Conservation (phyloP, 2,329 filamentous ascomycete species). For the Ceratocystis ficicola region DNA sequence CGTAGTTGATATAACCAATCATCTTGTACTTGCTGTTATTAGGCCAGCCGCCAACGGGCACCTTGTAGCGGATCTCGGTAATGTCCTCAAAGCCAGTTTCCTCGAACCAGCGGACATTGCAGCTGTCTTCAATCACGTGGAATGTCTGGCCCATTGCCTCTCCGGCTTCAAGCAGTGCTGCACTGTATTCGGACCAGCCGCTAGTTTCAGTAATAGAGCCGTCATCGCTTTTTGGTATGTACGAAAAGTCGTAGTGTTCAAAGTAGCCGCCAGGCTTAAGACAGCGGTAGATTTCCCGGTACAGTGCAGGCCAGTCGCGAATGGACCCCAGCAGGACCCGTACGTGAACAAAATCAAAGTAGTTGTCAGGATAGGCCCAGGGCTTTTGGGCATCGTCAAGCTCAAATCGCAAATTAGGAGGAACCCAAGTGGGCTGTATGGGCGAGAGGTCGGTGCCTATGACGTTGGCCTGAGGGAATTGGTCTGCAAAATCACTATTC, state of each 20-base stretch:
- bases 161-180: constrained; percentile 26
- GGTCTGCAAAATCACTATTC: constrained; percentile 37
- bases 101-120: constrained; percentile 24
- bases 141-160: constrained; percentile 29
- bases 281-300: constrained; percentile 39
- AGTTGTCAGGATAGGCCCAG: constrained; percentile 35
- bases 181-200: constrained; percentile 26
- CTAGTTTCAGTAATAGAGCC: constrained; percentile 26
- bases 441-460: constrained; percentile 47
- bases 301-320: constrained; percentile 42
- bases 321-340: constrained; percentile 41
- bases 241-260: constrained; percentile 32
- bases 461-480: constrained; percentile 35
- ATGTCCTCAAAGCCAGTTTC: constrained; percentile 27
- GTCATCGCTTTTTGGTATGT: constrained; percentile 30
- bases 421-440: constrained; percentile 43
- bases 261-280: constrained; percentile 44
- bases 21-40: constrained; percentile 36
- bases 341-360: constrained; percentile 49
- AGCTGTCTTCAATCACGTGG: constrained; percentile 24
- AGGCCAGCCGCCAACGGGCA: constrained; percentile 37
- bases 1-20: constrained; percentile 32
- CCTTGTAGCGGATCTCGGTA: constrained; percentile 25
- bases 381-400: constrained; percentile 47
- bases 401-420: constrained; percentile 49